These are phyloP conservation scores for Plectosphaerella cucumerina DNA, from an alignment of 2,329 filamentous ascomycete species.

Conservation along the genomic window DNA sequence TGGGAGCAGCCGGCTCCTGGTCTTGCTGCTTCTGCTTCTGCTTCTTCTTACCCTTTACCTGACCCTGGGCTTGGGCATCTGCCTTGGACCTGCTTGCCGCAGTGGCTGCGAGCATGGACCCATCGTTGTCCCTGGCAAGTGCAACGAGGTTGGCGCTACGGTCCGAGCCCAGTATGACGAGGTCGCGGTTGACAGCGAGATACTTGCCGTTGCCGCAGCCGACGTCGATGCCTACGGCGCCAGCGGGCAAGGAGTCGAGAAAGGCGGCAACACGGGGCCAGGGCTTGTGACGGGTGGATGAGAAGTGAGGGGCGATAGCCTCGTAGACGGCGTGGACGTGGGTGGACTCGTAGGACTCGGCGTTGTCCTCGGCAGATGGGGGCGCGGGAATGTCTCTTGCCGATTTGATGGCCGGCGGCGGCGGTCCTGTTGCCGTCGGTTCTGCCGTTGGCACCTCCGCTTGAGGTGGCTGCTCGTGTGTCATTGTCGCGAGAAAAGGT, in stretches of 20 bases:
- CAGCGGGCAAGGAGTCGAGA: conserved; percentile 59
- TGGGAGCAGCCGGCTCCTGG: neutral
- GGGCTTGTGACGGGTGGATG: conserved; percentile 73
- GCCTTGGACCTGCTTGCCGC: neutral
- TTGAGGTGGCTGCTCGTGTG: no score
- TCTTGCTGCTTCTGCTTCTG: conserved; percentile 7
- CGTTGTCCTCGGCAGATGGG: conserved; percentile 12
- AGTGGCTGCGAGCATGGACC: neutral
- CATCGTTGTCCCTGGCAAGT: conserved; percentile 34
- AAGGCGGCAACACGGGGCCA: conserved; percentile 91
- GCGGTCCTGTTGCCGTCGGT: neutral
- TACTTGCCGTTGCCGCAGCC: conserved; percentile 99
- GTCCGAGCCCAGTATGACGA: conserved; percentile 84
- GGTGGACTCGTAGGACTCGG: conserved; percentile 69
- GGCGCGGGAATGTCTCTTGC: neutral
- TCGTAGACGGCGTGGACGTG: conserved; percentile 94
- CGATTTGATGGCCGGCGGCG: neutral
- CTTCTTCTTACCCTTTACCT: conserved; percentile 3
- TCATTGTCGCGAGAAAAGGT: no score
- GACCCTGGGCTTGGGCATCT: conserved; percentile 14
- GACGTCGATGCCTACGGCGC: conserved; percentile 81
- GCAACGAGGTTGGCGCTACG: conserved; percentile 58
- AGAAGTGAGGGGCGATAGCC: conserved; percentile 80
- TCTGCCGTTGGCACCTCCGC: neutral
- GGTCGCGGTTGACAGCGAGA: conserved; percentile 67